Base-by-base conservation (phyloP, 2,329 filamentous ascomycete genomes). In the Aspergillus nomiae region DNA sequence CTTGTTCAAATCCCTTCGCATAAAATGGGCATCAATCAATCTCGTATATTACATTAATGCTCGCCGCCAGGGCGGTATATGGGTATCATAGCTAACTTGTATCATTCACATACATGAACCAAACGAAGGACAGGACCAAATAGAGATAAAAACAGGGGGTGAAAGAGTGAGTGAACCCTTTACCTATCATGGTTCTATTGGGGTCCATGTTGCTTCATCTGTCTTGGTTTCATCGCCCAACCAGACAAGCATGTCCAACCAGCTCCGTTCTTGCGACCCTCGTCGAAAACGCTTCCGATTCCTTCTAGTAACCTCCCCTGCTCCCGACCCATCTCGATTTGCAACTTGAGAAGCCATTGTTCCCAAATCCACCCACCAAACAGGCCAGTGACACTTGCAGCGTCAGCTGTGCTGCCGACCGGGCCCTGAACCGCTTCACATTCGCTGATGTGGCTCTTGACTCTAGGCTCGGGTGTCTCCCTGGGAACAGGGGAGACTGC, bases 301-400 rank as follows among this genome's bases (percentile, higher is more conserved):
- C 85, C 85, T 63, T 86, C 84, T 57, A 88, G 71, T 59, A 86
- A 76, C 63, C 78, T 81, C 54, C 79, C 76, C 62, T 83, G 81
- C 38, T 83, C 82, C 74, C 92, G 89, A 30, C 91, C 90, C 73
- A 92, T 95, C 82, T 97, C 94, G 80, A 90, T 86, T 80, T 95
- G 91, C 71, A 94, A 86, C 73, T 92, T 92, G 69, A 97, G 81
- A 77, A 98, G 86, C 95, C 95, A 99, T 76, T 92, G 91, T 85
- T 99, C 95, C 94, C 94, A 99, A 76, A 89, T 89, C 89, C 93
- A 95, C 30, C 90, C 89, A 5, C 92, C 95, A 0, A 94, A 87
- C 46, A 98, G 81, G 24, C 94, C 94, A 14, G 91, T 90, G 67
- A 97, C 83, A 70, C 86, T 88, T 1, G 92, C 91, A 16, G 89